Evolutionary conservation across 768 basidiomycete species (phyloP).

Genomic region (Suillus occidentalis): DNA sequence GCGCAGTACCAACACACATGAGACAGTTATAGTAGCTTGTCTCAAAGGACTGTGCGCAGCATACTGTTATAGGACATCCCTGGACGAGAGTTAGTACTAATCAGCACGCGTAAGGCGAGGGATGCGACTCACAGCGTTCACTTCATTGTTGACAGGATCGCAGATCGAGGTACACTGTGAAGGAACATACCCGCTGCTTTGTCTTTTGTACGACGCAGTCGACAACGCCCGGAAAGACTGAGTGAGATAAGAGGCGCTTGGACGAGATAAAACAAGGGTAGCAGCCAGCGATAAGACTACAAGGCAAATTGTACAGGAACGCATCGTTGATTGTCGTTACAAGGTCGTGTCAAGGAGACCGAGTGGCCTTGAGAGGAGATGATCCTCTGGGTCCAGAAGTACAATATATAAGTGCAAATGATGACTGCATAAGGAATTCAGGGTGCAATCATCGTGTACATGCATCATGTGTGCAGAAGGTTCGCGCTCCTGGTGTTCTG

Average conservation of each 20-base stretch:
- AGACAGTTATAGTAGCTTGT: conserved; percentile 42
- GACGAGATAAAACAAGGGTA: conserved; percentile 5
- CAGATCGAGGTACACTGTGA: conserved; percentile 25
- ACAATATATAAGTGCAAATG: not conserved
- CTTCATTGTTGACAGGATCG: conserved; percentile 23
- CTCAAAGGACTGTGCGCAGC: conserved; percentile 43
- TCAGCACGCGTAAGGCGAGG: conserved; percentile 2
- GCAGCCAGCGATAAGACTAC: conserved; percentile 9
- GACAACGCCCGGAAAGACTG: conserved; percentile 7
- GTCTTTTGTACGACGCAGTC: conserved; percentile 15
- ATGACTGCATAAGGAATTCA: not conserved
- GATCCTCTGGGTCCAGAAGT: too few species aligned
- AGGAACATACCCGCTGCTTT: conserved; percentile 19
- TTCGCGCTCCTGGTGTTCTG: not conserved
- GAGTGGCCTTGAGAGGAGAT: too few species aligned
- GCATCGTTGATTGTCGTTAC: conserved; percentile 18
- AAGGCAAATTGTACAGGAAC: conserved; percentile 1
- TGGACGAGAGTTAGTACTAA: conserved; percentile 12
- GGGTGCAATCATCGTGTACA: not conserved
- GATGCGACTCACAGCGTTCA: conserved; percentile 20
- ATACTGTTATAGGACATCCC: conserved; percentile 32
- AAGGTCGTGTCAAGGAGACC: not conserved
- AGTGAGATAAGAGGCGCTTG: conserved; percentile 7
- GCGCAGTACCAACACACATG: conserved; percentile 35
- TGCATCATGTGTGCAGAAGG: not conserved